Evolutionary conservation across 805 yeast genomes (phyloP).

Genomic region (Starmerella apis): DNA sequence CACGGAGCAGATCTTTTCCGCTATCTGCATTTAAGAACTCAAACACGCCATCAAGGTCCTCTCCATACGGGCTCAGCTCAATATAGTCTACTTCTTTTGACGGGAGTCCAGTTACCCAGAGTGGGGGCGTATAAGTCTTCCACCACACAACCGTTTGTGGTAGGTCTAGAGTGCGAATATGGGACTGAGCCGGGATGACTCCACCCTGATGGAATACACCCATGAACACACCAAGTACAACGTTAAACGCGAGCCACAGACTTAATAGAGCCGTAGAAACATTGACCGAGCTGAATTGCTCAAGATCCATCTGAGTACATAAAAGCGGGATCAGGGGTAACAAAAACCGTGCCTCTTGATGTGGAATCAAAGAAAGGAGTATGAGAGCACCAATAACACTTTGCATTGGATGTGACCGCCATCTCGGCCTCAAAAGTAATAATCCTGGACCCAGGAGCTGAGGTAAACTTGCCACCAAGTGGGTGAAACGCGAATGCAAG

Average conservation of each 20-base stretch:
- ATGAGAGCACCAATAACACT: slow-evolving; percentile 53
- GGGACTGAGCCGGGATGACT: slow-evolving; percentile 50
- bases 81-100: slow-evolving; percentile 24
- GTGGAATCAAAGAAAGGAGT: slow-evolving; percentile 64
- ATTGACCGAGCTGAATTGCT: slow-evolving; percentile 16
- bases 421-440: slow-evolving; percentile 37
- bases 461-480: slow-evolving; percentile 65
- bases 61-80: slow-evolving; percentile 20
- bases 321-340: slow-evolving; percentile 68
- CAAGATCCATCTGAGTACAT: slow-evolving; percentile 41
- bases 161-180: slow-evolving; percentile 25
- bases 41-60: not conserved
- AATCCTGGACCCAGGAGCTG: slow-evolving; percentile 71
- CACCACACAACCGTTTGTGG: slow-evolving; percentile 57
- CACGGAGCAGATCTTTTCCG: slow-evolving; percentile 14
- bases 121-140: slow-evolving; percentile 90
- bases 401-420: slow-evolving; percentile 46
- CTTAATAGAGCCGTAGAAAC: slow-evolving; percentile 23
- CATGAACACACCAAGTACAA: slow-evolving; percentile 49
- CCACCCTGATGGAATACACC: slow-evolving; percentile 90
- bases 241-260: slow-evolving; percentile 57
- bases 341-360: slow-evolving; percentile 87
- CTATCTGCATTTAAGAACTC: not conserved
- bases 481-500: slow-evolving; percentile 67
- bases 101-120: slow-evolving; percentile 54